Evolutionary conservation across 441 rosid genomes (phyloP).

Genomic region (Populus tomentosa): DNA sequence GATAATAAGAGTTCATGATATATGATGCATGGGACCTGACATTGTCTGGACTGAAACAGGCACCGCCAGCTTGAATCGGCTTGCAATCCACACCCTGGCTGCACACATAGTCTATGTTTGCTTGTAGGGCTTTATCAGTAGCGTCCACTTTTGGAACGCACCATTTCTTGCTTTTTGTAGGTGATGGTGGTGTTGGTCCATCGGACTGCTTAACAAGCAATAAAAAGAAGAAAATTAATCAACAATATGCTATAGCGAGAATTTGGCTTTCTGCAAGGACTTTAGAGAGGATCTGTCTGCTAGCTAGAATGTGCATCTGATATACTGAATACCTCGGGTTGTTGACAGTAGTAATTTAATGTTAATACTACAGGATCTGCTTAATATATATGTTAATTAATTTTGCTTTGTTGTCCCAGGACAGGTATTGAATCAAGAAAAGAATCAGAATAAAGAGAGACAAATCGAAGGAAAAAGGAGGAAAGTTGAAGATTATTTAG

Average conservation of each 20-base stretch:
- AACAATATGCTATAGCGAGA: background rate
- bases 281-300: background rate
- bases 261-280: too few species aligned
- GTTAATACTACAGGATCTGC: background rate
- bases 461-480: background rate
- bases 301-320: background rate
- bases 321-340: background rate
- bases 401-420: background rate
- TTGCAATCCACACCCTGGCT: slow-evolving; percentile 45
- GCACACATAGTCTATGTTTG: slow-evolving; percentile 59
- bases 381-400: too few species aligned
- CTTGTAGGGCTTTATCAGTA: slow-evolving; percentile 40
- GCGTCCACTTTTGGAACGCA: slow-evolving; percentile 47
- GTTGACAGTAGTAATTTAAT: background rate
- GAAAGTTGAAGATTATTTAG: background rate
- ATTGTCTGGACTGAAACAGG: slow-evolving; percentile 49
- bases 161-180: slow-evolving; percentile 33
- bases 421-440: too few species aligned
- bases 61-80: slow-evolving; percentile 53
- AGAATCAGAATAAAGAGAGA: background rate
- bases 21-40: slow-evolving; percentile 52
- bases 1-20: background rate
- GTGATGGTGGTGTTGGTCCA: background rate
- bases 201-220: background rate
- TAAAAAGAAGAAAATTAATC: too few species aligned